These are phyloP conservation scores for Rusavskia elegans DNA, from an alignment of 495 filamentous ascomycete species.

Conservation along the genomic window DNA sequence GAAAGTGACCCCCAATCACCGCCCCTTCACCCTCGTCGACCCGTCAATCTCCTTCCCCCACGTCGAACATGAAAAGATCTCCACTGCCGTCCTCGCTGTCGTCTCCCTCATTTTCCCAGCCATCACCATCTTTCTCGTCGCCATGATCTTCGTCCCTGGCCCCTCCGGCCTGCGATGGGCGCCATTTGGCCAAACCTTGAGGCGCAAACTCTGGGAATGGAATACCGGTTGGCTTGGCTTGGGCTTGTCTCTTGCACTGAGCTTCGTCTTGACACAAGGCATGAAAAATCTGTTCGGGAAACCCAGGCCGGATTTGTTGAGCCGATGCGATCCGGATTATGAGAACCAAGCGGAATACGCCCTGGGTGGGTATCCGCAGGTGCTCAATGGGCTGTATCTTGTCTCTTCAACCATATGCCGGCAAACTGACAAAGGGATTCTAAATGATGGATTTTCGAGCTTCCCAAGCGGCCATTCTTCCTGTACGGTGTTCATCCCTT, in stretches of 20 bases:
- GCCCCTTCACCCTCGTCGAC: conserved; percentile 35
- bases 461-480: conserved; percentile 59
- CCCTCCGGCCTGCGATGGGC: neutral
- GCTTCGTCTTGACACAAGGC: conserved; percentile 43
- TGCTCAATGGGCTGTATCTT: conserved; percentile 29
- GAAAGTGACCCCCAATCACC: conserved; percentile 23
- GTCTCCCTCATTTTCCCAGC: conserved; percentile 37
- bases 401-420: conserved; percentile 39
- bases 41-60: conserved; percentile 42
- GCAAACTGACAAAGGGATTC: conserved; percentile 20
- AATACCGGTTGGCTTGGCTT: conserved; percentile 51
- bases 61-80: conserved; percentile 39
- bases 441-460: conserved; percentile 45
- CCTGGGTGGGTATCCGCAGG: conserved; percentile 29
- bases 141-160: conserved; percentile 12
- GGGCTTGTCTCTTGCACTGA: conserved; percentile 34
- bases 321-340: conserved; percentile 42
- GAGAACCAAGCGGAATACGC: conserved; percentile 22
- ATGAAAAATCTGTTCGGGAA: conserved; percentile 49
- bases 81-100: conserved; percentile 30
- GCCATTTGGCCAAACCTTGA: conserved; percentile 1
- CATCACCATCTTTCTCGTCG: conserved; percentile 30
- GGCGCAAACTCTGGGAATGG: conserved; percentile 45
- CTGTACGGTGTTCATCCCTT: conserved; percentile 24
- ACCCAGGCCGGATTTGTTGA: conserved; percentile 48